Base-by-base conservation (phyloP, 2,329 filamentous ascomycete genomes). In the Sporothrix phasma region DNA sequence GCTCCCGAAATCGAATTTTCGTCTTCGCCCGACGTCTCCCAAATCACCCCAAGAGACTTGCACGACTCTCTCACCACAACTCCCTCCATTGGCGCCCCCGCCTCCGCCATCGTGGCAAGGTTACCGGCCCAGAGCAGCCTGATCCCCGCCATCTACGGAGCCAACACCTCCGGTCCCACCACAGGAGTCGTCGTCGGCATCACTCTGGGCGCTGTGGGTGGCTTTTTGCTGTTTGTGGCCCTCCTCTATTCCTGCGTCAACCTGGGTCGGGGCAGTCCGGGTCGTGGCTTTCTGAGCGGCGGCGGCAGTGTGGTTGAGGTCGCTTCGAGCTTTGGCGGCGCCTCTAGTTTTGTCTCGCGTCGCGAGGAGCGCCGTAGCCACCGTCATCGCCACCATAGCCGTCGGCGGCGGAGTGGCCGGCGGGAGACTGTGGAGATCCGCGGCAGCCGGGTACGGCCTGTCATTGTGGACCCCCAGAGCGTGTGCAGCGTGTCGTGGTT, bases 131-230 rank as follows among this genome's bases (percentile, higher is more conserved):
- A 64, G 26, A 70, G 72, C 2, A 66, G 69, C 24, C 72, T 72
- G 5, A 69, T 75, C 34, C 73, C 74, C 1, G 67, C 70, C 45
- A 64, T 65, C 34, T 76, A 76, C 68, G 71, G 69, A 31, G 43
- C 65, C n/a, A 68, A 72, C 22, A 19, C 67, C 51, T 63, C 64
- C 3, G 67, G 71, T 3, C 73, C 70, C 0, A 65, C 66, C 49
- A 67, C 73, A 0, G 77, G 77, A 54, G 70, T 76, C 15, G 73
- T 79, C 8, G 73, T 74, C 70, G 72, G 73, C 72, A 73, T 81
- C 67, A 71, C 69, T 6, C 71, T 76, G 24, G 74, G 74, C 47
- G 74, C 76, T 26, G 77, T 69, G 77, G 85, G 17, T 82, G 74
- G 71, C 13, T 76, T 76, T 56, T 64, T 75, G 29, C 68, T 76